These are phyloP conservation scores for Xerocomellus dryophilus DNA, from an alignment of 768 basidiomycete genomes.

Conservation along the genomic window DNA sequence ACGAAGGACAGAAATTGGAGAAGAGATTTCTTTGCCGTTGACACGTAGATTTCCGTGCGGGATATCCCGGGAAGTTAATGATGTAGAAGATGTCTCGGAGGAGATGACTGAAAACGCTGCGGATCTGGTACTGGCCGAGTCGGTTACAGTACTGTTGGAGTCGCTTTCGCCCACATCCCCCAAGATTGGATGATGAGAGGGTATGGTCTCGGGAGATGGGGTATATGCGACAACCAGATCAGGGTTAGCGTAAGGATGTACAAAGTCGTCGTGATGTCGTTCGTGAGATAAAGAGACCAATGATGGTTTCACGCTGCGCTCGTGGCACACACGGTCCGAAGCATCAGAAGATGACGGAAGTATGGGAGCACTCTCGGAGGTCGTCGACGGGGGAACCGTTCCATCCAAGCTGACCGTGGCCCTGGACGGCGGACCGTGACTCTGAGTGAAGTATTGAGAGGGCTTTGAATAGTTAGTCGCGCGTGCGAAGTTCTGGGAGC, in stretches of 20 bases:
- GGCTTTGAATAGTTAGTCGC: conserved; percentile 6
- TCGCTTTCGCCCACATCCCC: conserved; percentile 44
- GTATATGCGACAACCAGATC: conserved; percentile 49
- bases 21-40: conserved; percentile 54
- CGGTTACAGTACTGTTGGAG: conserved; percentile 52
- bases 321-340: conserved; percentile 2
- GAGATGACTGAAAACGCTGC: conserved; percentile 34
- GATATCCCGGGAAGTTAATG: conserved; percentile 20
- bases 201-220: conserved; percentile 28
- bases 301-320: conserved; percentile 16
- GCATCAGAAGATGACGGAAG: conserved; percentile 14
- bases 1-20: conserved; percentile 45
- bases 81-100: conserved; percentile 34
- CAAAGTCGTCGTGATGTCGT: conserved; percentile 33
- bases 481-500: conserved; percentile 44
- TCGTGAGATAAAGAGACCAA: conserved; percentile 35
- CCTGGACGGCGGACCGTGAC: conserved; percentile 6
- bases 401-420: conserved; percentile 9
- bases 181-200: conserved; percentile 30
- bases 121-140: conserved; percentile 39
- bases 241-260: conserved; percentile 82
- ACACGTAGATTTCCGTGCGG: conserved; percentile 25
- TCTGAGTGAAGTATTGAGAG: conserved; percentile 7
- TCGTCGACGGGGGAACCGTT: background rate
- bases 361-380: background rate